Evolutionary conservation across 129 eudicot species (phyloP).

Genomic region (Tanacetum coccineum): DNA sequence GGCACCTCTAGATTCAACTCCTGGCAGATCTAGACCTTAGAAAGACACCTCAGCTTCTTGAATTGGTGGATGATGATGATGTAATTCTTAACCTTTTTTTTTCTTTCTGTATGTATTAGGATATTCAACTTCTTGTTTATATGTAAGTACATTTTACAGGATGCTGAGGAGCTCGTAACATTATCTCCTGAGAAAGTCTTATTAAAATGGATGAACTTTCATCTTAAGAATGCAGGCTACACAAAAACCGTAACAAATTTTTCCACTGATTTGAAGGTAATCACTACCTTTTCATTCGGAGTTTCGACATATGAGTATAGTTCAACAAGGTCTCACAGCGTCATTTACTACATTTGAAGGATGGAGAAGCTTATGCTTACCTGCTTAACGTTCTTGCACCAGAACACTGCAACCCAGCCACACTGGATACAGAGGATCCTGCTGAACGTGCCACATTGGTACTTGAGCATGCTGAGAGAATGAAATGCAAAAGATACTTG

Average conservation of each 20-base stretch:
- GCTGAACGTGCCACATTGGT: conserved; percentile 76
- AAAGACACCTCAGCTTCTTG: conserved; percentile 96
- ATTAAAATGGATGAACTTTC: conserved; percentile 91
- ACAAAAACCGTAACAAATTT: conserved; percentile 73
- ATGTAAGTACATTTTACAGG: conserved; percentile 45
- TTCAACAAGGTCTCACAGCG: conserved; percentile 9
- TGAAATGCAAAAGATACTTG: conserved; percentile 89
- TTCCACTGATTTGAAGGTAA: conserved; percentile 79
- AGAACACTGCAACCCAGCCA: conserved; percentile 77
- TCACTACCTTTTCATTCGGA: conserved; percentile 6
- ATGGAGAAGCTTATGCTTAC: conserved; percentile 94
- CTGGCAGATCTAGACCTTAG: conserved; percentile 90
- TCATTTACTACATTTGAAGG: conserved; percentile 43
- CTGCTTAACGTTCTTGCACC: conserved; percentile 99
- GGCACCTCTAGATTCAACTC: conserved; percentile 68
- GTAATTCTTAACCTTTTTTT: conserved; percentile 36
- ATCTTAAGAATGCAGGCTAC: conserved; percentile 90
- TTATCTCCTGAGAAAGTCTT: conserved; percentile 82
- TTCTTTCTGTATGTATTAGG: neutral
- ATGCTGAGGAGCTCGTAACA: conserved; percentile 83
- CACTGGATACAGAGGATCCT: conserved; percentile 76
- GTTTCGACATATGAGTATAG: neutral
- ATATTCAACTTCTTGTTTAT: conserved; percentile 19
- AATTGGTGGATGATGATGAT: conserved; percentile 74
- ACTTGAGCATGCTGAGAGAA: conserved; percentile 91